These are phyloP conservation scores for Diversispora eburnea DNA, from an alignment of 192 early-diverging fungal genomes.

Conservation along the genomic window DNA sequence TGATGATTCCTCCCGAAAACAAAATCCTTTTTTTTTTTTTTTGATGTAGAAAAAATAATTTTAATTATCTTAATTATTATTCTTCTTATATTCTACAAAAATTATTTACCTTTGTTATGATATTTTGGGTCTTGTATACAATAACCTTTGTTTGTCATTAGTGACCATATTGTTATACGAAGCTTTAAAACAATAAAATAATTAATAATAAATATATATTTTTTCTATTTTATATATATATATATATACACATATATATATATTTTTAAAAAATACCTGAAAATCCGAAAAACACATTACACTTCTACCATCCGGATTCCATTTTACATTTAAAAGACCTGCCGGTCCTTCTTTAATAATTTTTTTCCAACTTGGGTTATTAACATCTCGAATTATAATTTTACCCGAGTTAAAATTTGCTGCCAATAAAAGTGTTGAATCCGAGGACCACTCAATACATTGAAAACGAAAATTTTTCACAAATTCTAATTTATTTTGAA, in stretches of 20 bases:
- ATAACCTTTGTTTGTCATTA: slow-evolving; percentile 47
- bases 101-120: slow-evolving; percentile 47
- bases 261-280: neutral
- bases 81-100: neutral
- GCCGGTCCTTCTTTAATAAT: slow-evolving; percentile 51
- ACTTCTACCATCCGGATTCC: slow-evolving; percentile 10
- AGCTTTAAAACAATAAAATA: slow-evolving; percentile 36
- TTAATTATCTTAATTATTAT: too few relatives aligned
- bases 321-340: slow-evolving; percentile 38
- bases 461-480: slow-evolving; percentile 27
- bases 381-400: slow-evolving; percentile 57
- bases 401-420: slow-evolving; percentile 44
- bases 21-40: slow-evolving; percentile 35
- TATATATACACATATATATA: neutral
- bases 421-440: slow-evolving; percentile 57
- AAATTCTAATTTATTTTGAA: slow-evolving; percentile 54
- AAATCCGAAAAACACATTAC: slow-evolving; percentile 27
- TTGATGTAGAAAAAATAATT: too few relatives aligned
- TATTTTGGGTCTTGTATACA: slow-evolving; percentile 73
- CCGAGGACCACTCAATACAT: slow-evolving; percentile 61
- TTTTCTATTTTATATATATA: slow-evolving; percentile 27
- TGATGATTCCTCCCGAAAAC: slow-evolving; percentile 56
- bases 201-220: neutral
- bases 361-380: slow-evolving; percentile 54
- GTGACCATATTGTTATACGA: slow-evolving; percentile 65